Evolutionary conservation across 2,329 filamentous ascomycete genomes (phyloP).

Genomic region (Aspergillus floridensis): DNA sequence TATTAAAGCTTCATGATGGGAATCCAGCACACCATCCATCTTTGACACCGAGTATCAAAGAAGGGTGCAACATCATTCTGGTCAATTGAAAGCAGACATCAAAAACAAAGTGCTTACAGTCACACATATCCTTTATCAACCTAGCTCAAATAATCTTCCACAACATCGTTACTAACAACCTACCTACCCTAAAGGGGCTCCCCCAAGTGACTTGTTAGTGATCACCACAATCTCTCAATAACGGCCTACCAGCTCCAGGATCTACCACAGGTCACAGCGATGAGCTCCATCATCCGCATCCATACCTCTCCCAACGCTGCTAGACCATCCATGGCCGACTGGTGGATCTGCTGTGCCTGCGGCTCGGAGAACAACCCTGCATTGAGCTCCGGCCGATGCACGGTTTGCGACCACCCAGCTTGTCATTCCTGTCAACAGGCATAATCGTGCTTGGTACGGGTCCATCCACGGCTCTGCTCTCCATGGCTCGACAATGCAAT

Average conservation of each 20-base stretch:
- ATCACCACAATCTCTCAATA: not conserved
- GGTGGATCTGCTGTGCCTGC: conserved; percentile 28
- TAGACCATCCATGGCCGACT: conserved; percentile 10
- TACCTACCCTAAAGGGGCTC: not conserved
- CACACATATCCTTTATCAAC: too few species aligned
- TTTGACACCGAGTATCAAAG: too few species aligned
- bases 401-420: conserved; percentile 18
- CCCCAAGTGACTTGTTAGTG: not conserved
- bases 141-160: too few species aligned
- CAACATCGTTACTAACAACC: not conserved
- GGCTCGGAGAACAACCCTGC: conserved; percentile 17
- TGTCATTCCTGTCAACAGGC: not conserved
- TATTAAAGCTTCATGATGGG: too few species aligned
- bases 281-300: not conserved
- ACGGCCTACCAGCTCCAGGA: not conserved
- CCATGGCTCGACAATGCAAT: too few species aligned
- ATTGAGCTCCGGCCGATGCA: conserved; percentile 17
- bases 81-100: too few species aligned
- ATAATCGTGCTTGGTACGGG: too few species aligned
- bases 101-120: too few species aligned
- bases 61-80: too few species aligned
- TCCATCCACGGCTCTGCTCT: too few species aligned
- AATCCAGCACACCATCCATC: too few species aligned
- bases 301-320: not conserved
- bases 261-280: not conserved